Percentiles rank a stretch among this genome's conserved stretches.
Conservation (phyloP, 148 eudicot genomes). For the Silene uniflora region DNA sequence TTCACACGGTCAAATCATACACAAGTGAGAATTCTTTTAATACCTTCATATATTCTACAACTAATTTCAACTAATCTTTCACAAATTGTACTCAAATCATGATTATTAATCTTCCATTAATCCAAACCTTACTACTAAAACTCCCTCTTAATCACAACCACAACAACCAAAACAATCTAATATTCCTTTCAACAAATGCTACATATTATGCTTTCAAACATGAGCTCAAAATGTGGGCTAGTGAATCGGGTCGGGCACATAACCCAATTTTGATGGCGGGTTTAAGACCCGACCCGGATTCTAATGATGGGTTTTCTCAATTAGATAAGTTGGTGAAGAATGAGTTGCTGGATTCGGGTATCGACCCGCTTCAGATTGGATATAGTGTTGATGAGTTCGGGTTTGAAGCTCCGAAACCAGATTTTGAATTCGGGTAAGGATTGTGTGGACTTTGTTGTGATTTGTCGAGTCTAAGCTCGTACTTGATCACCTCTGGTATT, state of each 20-base stretch:
- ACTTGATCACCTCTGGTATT: too few species aligned
- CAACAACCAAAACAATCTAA: neutral
- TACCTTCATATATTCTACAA: neutral
- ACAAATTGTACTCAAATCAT: neutral
- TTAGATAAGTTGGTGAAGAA: neutral
- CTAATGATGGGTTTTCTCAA: neutral
- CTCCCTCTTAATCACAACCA: neutral
- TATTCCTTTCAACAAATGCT: neutral
- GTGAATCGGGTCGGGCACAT: neutral
- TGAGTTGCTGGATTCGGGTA: neutral
- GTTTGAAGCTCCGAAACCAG: neutral
- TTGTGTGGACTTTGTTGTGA: too few species aligned
- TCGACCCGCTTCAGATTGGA: slow-evolving; percentile 8
- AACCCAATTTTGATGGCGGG: neutral
- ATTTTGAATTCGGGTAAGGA: neutral
- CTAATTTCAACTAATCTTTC: too few species aligned
- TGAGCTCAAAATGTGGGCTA: neutral
- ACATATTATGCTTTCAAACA: neutral
- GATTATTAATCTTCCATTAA: neutral
- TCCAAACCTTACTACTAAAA: neutral
- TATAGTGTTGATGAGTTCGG: neutral
- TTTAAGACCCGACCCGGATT: neutral
- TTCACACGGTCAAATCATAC: too few species aligned
- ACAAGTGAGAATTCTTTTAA: too few species aligned
- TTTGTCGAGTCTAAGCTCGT: too few species aligned